A percentile compares a stretch with the other conserved stretches of the same genome.
phyloP scores from a whole-genome alignment of 345 rosid species.

The Trapa incisa region DNA sequence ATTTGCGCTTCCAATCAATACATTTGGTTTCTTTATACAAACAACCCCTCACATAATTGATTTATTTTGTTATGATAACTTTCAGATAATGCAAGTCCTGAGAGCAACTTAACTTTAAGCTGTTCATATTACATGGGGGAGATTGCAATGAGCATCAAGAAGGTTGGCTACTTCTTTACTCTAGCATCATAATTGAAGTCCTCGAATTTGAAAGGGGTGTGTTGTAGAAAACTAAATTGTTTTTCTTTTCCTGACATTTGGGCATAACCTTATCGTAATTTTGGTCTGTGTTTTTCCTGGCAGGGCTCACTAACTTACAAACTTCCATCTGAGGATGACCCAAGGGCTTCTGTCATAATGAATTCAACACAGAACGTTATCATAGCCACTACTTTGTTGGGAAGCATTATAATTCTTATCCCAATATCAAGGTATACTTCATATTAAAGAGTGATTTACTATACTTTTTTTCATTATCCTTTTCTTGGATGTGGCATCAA shows the following conservation, averaged over 20 bases:
- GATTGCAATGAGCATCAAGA: slow-evolving; percentile 83
- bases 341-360: slow-evolving; percentile 31
- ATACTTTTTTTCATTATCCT: background rate
- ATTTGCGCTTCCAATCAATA: background rate
- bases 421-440: slow-evolving; percentile 79
- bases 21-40: slow-evolving; percentile 4
- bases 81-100: slow-evolving; percentile 82
- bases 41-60: background rate
- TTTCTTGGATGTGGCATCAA: background rate
- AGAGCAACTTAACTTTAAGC: slow-evolving; percentile 63
- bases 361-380: slow-evolving; percentile 51
- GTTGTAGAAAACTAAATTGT: background rate
- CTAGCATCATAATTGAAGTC: background rate
- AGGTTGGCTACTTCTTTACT: slow-evolving; percentile 29
- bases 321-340: slow-evolving; percentile 64
- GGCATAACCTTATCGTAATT: background rate
- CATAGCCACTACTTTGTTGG: slow-evolving; percentile 75
- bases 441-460: slow-evolving; percentile 1
- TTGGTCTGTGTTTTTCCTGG: slow-evolving; percentile 6
- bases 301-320: slow-evolving; percentile 77
- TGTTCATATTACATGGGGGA: slow-evolving; percentile 91
- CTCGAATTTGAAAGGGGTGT: no score
- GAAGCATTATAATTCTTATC: slow-evolving; percentile 71
- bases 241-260: background rate
- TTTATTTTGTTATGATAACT: slow-evolving; percentile 3